Base-by-base conservation (phyloP, 1,284 basidiomycete genomes). In the Puccinia hordei region DNA sequence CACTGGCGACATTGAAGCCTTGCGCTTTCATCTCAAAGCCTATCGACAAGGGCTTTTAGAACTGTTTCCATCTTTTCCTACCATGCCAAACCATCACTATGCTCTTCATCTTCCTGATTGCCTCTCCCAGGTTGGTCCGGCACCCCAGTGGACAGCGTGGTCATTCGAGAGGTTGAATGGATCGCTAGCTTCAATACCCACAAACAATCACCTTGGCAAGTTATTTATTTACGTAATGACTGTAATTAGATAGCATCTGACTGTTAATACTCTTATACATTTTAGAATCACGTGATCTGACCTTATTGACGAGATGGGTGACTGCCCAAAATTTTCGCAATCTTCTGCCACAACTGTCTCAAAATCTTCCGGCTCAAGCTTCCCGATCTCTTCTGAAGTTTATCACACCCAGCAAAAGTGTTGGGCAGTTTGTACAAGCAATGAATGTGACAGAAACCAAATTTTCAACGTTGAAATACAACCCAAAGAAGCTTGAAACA, bases 161-260 rank as follows among this genome's bases (percentile, higher is more conserved):
- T 59, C 55, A 41, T 61, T 71, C 72, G 65, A 79, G 41, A 69
- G 55, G 33, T 35, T 71, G 33, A 53, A 71, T 38, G 68, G 68
- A n/a, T 71, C 68, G 35, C 68, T 71, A 19, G 68, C 68, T 51
- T 89, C 46, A 89, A 0, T 90, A 90, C 90, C 90, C 91, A 0
- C 68, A 71, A 71, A 71, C 33, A 71, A 71, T 13, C 55, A 51
- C 8, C 41, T 49, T 27, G 73, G 55, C 30, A 55, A 74, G 59
- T 59, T 19, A 41, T 51, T 30, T 51, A 53, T 51, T 35, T 19
- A 27, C 2, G 9, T 41, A 66, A 27, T 15, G n/a, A 13, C 12
- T 9, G 9, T 35, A 51, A 8, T 72, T 35, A 35, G 15, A 71
- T 8, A 49, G 17, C 68, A n/a, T n/a, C n/a, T n/a, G n/a, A n/a